A percentile compares a stretch with the other conserved stretches of the same genome.
Evolutionary conservation across 2,329 filamentous ascomycete genomes (phyloP).

Genomic region (Leptosphaerulina australis): DNA sequence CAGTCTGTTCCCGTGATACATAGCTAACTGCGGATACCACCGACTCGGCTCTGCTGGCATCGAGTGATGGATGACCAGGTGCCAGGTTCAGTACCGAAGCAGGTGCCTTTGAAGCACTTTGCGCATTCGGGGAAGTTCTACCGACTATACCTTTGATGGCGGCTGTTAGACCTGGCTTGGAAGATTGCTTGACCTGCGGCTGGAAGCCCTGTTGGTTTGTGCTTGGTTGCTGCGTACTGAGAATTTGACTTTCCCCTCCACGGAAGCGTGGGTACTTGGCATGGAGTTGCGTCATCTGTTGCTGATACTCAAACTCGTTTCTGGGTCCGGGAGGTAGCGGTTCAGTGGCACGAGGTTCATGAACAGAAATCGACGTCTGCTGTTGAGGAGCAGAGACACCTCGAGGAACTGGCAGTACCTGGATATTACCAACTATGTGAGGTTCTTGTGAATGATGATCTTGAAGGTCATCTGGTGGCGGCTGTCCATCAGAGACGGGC

Average conservation of each 20-base stretch:
- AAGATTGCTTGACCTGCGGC: conserved; percentile 33
- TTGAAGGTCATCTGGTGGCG: neutral
- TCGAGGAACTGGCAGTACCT: conserved; percentile 18
- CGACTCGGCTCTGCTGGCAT: conserved; percentile 6
- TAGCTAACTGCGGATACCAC: conserved; percentile 31
- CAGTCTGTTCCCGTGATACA: conserved; percentile 27
- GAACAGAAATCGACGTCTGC: conserved; percentile 17
- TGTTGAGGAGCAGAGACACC: conserved; percentile 15
- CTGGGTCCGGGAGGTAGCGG: conserved; percentile 21
- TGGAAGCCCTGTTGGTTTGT: conserved; percentile 28
- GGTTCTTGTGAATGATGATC: conserved; percentile 16
- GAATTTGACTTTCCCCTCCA: conserved; percentile 49
- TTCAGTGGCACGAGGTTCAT: conserved; percentile 24
- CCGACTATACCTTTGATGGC: conserved; percentile 55
- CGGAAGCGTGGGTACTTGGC: conserved; percentile 50
- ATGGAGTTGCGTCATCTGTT: conserved; percentile 40
- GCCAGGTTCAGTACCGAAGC: neutral
- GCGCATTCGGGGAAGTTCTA: conserved; percentile 26
- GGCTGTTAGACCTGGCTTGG: conserved; percentile 38
- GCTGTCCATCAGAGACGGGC: conserved; percentile 1
- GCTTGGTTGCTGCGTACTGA: conserved; percentile 45
- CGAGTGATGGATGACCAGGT: neutral
- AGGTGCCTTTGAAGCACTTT: conserved; percentile 12
- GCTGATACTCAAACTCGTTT: conserved; percentile 40
- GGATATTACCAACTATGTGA: conserved; percentile 14